These are phyloP conservation scores for Tremella fuciformis DNA, from an alignment of 768 basidiomycete genomes.

Conservation along the genomic window DNA sequence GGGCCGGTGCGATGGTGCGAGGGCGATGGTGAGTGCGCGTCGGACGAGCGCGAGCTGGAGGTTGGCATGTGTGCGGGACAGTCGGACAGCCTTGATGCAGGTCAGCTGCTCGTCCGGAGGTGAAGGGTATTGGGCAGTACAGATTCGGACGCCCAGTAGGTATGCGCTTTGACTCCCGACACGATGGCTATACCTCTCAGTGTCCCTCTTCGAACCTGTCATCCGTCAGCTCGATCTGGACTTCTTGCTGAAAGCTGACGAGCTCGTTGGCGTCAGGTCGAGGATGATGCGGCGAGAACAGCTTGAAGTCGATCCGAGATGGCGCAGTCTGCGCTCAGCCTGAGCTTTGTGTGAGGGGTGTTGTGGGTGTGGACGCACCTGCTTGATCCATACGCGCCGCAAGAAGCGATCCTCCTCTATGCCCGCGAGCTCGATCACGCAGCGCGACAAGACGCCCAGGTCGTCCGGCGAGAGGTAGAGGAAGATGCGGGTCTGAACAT, in stretches of 20 bases:
- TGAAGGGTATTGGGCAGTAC: slow-evolving; percentile 4
- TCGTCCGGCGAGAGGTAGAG: slow-evolving; percentile 18
- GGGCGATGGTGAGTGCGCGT: slow-evolving; percentile 2
- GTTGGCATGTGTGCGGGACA: slow-evolving; percentile 14
- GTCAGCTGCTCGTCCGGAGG: not conserved
- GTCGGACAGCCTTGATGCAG: slow-evolving; percentile 13
- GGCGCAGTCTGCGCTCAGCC: slow-evolving; percentile 9
- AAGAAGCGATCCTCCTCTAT: slow-evolving; percentile 14
- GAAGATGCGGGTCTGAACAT: slow-evolving; percentile 12
- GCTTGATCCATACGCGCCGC: slow-evolving; percentile 10
- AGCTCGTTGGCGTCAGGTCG: slow-evolving; percentile 15
- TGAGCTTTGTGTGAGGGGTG: not conserved
- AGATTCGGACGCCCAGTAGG: slow-evolving; percentile 15
- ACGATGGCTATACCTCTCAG: slow-evolving; percentile 17
- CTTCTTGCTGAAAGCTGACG: slow-evolving; percentile 4
- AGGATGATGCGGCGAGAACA: slow-evolving; percentile 13
- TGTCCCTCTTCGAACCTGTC: slow-evolving; percentile 14
- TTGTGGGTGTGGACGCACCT: slow-evolving; percentile 2
- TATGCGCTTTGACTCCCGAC: slow-evolving; percentile 7
- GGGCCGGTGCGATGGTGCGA: slow-evolving; percentile 4
- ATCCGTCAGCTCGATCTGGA: not conserved
- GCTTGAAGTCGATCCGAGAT: slow-evolving; percentile 4
- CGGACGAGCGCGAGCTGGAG: slow-evolving; percentile 6
- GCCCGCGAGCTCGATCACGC: slow-evolving; percentile 9
- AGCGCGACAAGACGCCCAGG: slow-evolving; percentile 10